Conservation (phyloP, 371 early-diverging fungal species). For the Basidiobolus meristosporus region DNA sequence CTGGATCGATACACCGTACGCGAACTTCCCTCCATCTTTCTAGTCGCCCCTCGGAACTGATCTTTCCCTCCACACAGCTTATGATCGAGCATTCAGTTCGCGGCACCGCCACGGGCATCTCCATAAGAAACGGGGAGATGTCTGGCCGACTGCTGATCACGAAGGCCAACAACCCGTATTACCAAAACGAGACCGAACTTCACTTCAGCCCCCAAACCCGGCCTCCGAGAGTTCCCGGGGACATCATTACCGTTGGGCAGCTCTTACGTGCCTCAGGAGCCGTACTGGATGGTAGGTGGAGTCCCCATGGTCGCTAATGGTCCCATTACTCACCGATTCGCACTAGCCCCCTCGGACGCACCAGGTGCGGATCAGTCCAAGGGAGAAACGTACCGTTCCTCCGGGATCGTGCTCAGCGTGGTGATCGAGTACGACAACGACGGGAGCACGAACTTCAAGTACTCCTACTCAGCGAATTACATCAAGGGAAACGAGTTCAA, state of each 20-base stretch:
- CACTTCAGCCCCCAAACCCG: neutral
- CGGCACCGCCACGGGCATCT: slow-evolving; percentile 10
- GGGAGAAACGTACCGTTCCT: slow-evolving; percentile 14
- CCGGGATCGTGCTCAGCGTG: slow-evolving; percentile 21
- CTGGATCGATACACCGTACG: too few relatives aligned
- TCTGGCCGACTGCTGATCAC: slow-evolving; percentile 7
- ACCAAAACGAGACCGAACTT: neutral
- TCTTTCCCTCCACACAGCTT: too few relatives aligned
- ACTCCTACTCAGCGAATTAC: slow-evolving; percentile 16
- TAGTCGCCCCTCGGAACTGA: too few relatives aligned
- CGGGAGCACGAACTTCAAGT: slow-evolving; percentile 9
- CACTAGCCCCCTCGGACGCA: slow-evolving; percentile 6
- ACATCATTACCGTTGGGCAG: slow-evolving; percentile 14
- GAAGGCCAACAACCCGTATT: too few relatives aligned
- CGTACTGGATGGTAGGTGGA: slow-evolving; percentile 5
- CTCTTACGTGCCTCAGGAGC: slow-evolving; percentile 12
- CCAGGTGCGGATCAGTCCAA: slow-evolving; percentile 6
- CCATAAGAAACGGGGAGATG: slow-evolving; percentile 16
- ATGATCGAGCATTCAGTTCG: slow-evolving; percentile 29
- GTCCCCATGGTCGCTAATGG: neutral
- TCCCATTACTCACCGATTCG: slow-evolving; percentile 1
- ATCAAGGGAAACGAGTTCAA: slow-evolving; percentile 25
- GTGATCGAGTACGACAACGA: slow-evolving; percentile 19
- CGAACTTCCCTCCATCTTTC: too few relatives aligned
- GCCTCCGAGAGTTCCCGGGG: slow-evolving; percentile 10